A percentile compares a stretch with the other conserved stretches of the same genome.
Evolutionary conservation across 2,329 filamentous ascomycete genomes (phyloP).

Genomic region (Chaetomiaceae sp.): DNA sequence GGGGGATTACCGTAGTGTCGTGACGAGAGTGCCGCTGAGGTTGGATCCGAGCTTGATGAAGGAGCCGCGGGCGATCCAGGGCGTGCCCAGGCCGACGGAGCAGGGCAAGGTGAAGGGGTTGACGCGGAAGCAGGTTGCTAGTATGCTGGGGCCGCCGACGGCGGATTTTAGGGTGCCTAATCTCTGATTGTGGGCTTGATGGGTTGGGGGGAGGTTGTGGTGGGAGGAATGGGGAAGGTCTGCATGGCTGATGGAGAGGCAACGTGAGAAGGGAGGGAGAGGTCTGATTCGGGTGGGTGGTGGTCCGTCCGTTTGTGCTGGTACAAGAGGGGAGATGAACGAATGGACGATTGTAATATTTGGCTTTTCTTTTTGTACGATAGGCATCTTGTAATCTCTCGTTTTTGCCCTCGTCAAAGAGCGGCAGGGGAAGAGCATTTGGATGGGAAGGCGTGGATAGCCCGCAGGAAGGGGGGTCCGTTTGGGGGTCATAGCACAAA

Average conservation of each 20-base stretch:
- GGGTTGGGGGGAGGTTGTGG: not conserved
- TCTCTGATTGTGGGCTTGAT: not conserved
- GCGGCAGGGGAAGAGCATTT: not conserved
- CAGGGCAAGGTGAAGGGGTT: conserved; percentile 48
- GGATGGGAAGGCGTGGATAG: not conserved
- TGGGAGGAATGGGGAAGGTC: not conserved
- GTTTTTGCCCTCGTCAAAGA: not conserved
- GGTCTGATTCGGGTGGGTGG: not conserved
- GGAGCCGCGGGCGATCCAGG: conserved; percentile 84
- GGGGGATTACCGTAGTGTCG: conserved; percentile 57
- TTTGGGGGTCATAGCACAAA: not conserved
- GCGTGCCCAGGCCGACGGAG: conserved; percentile 64
- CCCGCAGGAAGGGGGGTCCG: not conserved
- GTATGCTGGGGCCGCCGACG: conserved; percentile 31
- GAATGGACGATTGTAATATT: conserved; percentile 4
- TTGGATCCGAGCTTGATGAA: conserved; percentile 86
- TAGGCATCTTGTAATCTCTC: conserved; percentile 3
- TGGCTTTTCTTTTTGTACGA: conserved; percentile 10
- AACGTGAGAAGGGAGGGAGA: not conserved
- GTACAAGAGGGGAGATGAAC: not conserved
- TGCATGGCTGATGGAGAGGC: too few species aligned
- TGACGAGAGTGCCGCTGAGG: conserved; percentile 69
- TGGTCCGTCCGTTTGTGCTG: not conserved
- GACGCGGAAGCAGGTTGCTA: conserved; percentile 51
- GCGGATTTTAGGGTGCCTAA: conserved; percentile 22